Evolutionary conservation across 208 protist species (phyloP), one percentile per base, ranked within the genome.

Genomic region (Leishmania gerbilli): DNA sequence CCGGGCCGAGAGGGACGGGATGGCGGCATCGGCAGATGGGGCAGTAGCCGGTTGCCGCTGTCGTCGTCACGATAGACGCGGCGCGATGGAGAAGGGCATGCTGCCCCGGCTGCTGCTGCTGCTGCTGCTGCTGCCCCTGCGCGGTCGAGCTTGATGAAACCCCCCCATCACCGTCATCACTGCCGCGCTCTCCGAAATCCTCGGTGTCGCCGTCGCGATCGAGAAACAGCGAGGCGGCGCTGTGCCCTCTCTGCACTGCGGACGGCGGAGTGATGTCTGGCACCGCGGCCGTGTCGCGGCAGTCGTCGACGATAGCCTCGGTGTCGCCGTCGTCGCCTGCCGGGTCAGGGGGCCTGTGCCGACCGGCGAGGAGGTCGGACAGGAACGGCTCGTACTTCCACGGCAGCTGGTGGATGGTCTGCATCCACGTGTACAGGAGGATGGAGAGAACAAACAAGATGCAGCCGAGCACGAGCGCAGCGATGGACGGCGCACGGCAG

Each of bases 341-440:
- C 42, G 74, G 67, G 58, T 82, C 47, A 2, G 69, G 37, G 15
- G 45, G 37, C 71, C 40, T 24, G 34, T 17, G 40, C 34, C 71
- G 71, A 7, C 81, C 77, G 49, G 74, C 76, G 58, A 90, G 67
- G 40, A 90, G 24, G 58, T 84, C 53, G n/a, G 81, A 88, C 64
- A 90, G 24, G 19, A 78, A 80, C n/a, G 86, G 88, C 74, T 92
- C 88, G 74, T 92, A 93, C 75, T 82, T 86, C 90, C 90, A 93
- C 31, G 90, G 90, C n/a, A 92, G 77, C 74, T 92, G 88, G 19
- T 82, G 85, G 24, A 93, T 76, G 3, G 87, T 81, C 24, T 53
- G 74, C 55, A 89, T 80, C 90, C 90, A 93, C 47, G 91, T 9
- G 64, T 87, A 89, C 53, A 85, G 58, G 49, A 80, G 74, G 27